Evolutionary conservation across 1,284 basidiomycete genomes (phyloP).

Genomic region (Trametes sp.): DNA sequence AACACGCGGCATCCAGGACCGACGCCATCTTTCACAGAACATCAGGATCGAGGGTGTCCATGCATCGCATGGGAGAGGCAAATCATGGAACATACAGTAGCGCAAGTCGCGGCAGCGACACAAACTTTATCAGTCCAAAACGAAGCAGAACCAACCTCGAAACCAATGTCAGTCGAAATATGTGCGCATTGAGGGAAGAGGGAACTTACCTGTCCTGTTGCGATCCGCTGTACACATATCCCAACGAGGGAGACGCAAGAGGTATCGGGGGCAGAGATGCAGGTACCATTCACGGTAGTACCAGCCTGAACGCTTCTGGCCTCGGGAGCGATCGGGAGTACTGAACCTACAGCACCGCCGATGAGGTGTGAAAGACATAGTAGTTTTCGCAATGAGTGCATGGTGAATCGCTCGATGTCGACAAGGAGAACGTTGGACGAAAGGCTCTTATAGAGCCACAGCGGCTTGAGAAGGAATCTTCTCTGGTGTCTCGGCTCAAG

Average conservation of each 20-base stretch:
- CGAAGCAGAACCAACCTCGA: slow-evolving; percentile 2
- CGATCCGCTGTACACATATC: slow-evolving; percentile 9
- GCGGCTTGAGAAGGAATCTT: too few relatives aligned
- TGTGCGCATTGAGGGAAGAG: too few relatives aligned
- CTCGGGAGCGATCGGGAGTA: neutral
- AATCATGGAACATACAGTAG: slow-evolving; percentile 14
- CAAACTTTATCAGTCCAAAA: slow-evolving; percentile 18
- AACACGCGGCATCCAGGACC: slow-evolving; percentile 18
- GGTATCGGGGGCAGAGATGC: slow-evolving; percentile 19
- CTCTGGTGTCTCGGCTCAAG: too few relatives aligned
- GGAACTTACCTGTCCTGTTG: slow-evolving; percentile 4
- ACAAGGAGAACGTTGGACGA: too few relatives aligned
- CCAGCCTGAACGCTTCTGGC: neutral
- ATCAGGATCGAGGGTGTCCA: too few relatives aligned
- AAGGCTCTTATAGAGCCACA: too few relatives aligned
- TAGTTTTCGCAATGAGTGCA: neutral
- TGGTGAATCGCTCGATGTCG: neutral
- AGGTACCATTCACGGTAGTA: slow-evolving; percentile 13
- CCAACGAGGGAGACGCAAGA: slow-evolving; percentile 19
- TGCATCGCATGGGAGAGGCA: neutral
- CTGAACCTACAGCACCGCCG: neutral
- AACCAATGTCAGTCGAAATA: too few relatives aligned
- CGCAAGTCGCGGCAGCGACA: slow-evolving; percentile 15
- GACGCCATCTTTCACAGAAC: slow-evolving; percentile 18
- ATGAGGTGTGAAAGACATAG: neutral